Base-by-base conservation (phyloP, 176 grass and related monocot genomes). In the Stipa capillata region DNA sequence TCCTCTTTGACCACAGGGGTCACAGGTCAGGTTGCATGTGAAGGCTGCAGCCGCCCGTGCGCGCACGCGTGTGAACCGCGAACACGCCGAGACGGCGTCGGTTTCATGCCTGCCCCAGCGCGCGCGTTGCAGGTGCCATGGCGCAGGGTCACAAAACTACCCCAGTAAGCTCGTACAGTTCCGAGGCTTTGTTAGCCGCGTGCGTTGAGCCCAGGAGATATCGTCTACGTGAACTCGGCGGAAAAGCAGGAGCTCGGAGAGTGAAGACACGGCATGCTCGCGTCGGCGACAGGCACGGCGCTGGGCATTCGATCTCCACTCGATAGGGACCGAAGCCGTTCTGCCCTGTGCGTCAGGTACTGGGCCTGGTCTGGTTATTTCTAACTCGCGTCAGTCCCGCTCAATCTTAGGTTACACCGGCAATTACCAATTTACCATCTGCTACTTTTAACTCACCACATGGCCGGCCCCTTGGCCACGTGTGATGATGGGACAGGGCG, bases 1-100 rank as follows among this genome's bases (percentile, higher is more conserved):
- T 74, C 77, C 21, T 29, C 31, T 67, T 86, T 86, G 69, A 86
- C 84, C 50, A 14, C 18, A 42, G n/a, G 37, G 6, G 31, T 1
- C 54, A 7, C 24, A 40, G n/a, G 8, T 48, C 48, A 6, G 28
- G 14, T 6, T 7, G 56, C 84, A 68, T 68, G 69, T 58, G 69
- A 56, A 20, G 31, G 45, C 49, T 56, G 84, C 56, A n/a, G 0
- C 1, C 49, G 18, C 35, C 49, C 82, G 73, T 56, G 60, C 36
- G 18, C 48, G 35, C 71, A 42, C 54, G 74, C 72, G 29, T 74
- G 55, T 16, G 45, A n/a, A 14, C 13, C 7, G 56, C 27, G 41
- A 10, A 42, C 4, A 8, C 2, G 76, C 68, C 42, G 16, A 49
- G 7, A 16, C 28, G 44, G 21, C 44, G 32, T 54, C 47, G 34